Base-by-base conservation (phyloP, 163 green algal genomes). In the Prototheca stagnorum region DNA sequence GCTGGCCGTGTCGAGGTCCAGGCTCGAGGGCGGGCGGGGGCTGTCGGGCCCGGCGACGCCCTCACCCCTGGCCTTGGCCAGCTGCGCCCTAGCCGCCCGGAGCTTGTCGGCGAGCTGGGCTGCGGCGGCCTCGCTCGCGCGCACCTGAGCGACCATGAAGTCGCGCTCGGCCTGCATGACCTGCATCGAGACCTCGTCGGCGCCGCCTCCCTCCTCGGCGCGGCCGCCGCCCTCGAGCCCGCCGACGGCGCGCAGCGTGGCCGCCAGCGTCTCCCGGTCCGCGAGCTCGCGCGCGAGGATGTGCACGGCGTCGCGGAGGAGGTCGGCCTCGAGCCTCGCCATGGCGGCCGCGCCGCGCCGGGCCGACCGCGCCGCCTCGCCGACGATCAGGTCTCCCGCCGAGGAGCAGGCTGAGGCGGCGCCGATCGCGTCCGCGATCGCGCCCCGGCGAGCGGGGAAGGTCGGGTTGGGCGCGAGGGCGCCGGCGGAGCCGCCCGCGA, bases 111-210 rank as follows among this genome's bases (percentile, higher is more conserved):
- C 29, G 41, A 68, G 42, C 11, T 72, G 40, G 37, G 79, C 61
- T 2, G 60, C 39, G 25, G 35, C 35, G 31, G 59, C n/a, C n/a
- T n/a, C n/a, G n/a, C n/a, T n/a, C n/a, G n/a, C n/a, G n/a, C n/a
- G 36, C 37, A 70, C 51, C 44, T 72, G 59, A 11, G 49, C 51
- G 34, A 50, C 27, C 51, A 82, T 61, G 47, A 71, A 59, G 27
- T 84, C 77, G 31, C 75, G 56, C 44, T 85, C 77, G 11, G 77
- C 77, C 36, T 77, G 57, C 35, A 86, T 61, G 34, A 82, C 62
- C 58, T 77, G 59, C 21, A 77, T 61, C 9, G 72, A 62, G 26
- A 77, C 40, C 43, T 77, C 67, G 8, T 66, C 60, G 4, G 75
- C 61, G 31, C 36, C 57, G 16, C 55, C 49, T 16, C 43, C 47